Percentiles rank a stretch among this genome's conserved stretches.
phyloP scores from a whole-genome alignment of 1,284 basidiomycete species.

The Thelephora terrestris region DNA sequence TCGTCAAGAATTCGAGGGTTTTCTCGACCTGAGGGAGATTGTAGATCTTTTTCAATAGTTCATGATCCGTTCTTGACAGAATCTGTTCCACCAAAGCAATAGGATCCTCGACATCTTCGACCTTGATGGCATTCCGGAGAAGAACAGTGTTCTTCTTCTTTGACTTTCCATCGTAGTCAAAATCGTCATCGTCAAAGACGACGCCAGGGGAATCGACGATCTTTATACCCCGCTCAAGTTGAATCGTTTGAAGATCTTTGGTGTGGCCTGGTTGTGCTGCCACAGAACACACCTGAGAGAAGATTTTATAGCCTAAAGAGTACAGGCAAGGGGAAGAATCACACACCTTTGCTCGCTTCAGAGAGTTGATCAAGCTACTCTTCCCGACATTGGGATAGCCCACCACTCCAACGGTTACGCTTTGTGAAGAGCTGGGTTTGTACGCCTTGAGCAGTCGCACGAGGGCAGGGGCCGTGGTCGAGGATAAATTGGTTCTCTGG shows the following conservation, averaged over 20 bases:
- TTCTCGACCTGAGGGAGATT: slow-evolving; percentile 66
- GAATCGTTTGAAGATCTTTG: slow-evolving; percentile 87
- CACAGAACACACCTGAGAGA: slow-evolving; percentile 71
- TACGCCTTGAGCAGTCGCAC: slow-evolving; percentile 89
- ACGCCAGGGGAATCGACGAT: slow-evolving; percentile 97
- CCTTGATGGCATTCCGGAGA: slow-evolving; percentile 87
- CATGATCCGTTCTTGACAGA: slow-evolving; percentile 54
- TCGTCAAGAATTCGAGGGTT: slow-evolving; percentile 82
- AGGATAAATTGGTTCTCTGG: slow-evolving; percentile 75
- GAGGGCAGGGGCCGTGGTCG: slow-evolving; percentile 69
- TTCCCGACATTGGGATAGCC: slow-evolving; percentile 99
- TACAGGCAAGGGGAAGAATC: slow-evolving; percentile 28
- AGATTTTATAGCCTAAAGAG: slow-evolving; percentile 32
- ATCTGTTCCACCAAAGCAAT: slow-evolving; percentile 87
- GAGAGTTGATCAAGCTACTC: slow-evolving; percentile 89
- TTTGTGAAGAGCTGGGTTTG: slow-evolving; percentile 62
- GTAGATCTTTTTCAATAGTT: slow-evolving; percentile 75
- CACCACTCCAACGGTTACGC: slow-evolving; percentile 87
- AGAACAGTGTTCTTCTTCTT: slow-evolving; percentile 59
- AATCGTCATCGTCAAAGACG: slow-evolving; percentile 72
- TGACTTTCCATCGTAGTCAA: slow-evolving; percentile 37
- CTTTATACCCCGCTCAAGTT: slow-evolving; percentile 86
- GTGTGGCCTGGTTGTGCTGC: slow-evolving; percentile 94
- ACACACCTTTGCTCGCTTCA: slow-evolving; percentile 78
- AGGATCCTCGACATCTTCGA: slow-evolving; percentile 88